Base-by-base conservation (phyloP, 2,329 filamentous ascomycete species). In the Rugonectria rugulosa region DNA sequence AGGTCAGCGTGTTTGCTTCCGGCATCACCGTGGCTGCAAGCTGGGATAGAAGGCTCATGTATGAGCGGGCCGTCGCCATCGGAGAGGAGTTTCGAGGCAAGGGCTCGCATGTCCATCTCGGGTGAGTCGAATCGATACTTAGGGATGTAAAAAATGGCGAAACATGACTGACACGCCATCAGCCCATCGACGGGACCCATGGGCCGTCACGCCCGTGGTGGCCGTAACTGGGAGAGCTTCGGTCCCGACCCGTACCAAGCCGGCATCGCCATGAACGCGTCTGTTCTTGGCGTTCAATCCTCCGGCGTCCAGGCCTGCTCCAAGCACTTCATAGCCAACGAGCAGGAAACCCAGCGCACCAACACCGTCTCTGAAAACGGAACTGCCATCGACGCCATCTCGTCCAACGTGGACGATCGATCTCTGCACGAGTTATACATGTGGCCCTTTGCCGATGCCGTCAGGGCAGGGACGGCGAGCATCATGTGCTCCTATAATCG, bases 21-120 rank as follows among this genome's bases (percentile, higher is more conserved):
- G 89, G 88, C 56, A 77, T 90, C 45, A 88, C 88, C 58, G 82
- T 89, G 27, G 73, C 72, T 6, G 41, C 55, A 7, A 63, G 75
- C 48, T 97, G 91, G 89, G 90, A 94, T 71, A 88, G 86, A 55
- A 77, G 82, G 7, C 80, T 94, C 32, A 85, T 90, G 53, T 86
- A 85, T 65, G 77, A 81, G 48, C 84, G 91, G 44, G 91, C 87
- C 26, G 75, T 82, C 49, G 88, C 87, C 42, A 92, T 96, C 88
- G 92, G 88, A 3, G 77, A 80, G 54, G 92, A 96, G 71, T 90
- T 91, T 70, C 83, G 81, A 60, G 83, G 75, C 37, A 96, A 96
- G 72, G 92, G 92, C 43, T 84, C 92, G 24, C 89, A 96, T 68
- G 81, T 94, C 12, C 82, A 89, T 54, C 80, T 96, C 7, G 92